phyloP scores from a whole-genome alignment of 2,329 filamentous ascomycete species.

The Paecilomyces niveus region DNA sequence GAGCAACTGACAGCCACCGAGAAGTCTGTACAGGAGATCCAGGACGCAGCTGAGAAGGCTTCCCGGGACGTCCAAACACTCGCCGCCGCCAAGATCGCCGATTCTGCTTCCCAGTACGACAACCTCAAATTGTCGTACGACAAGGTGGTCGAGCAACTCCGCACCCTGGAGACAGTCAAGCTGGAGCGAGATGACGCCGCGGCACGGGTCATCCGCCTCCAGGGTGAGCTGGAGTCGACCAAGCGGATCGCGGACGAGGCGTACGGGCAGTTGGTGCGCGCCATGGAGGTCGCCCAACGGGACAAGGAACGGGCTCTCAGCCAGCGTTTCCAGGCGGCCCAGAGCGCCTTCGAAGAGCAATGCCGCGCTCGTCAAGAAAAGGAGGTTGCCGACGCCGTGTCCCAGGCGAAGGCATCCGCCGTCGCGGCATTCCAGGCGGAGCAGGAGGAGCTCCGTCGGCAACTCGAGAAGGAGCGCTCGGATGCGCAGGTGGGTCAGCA shows the following conservation, averaged over 20 bases:
- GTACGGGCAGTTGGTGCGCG: background rate
- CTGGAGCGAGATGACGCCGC: conserved; percentile 1
- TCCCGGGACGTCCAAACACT: background rate
- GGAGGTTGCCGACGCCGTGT: background rate
- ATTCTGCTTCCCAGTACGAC: background rate
- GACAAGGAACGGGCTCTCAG: background rate
- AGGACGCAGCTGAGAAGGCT: background rate
- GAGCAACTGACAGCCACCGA: background rate
- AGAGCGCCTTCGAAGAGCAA: background rate
- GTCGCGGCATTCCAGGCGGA: background rate
- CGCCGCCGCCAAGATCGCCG: background rate
- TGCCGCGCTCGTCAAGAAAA: background rate
- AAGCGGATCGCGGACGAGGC: background rate
- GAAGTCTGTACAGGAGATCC: background rate
- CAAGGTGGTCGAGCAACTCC: background rate
- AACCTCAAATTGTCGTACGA: background rate
- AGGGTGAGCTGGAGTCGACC: background rate
- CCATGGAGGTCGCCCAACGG: background rate
- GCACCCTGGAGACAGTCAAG: background rate
- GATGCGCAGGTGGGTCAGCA: background rate
- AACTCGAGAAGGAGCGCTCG: conserved; percentile 2
- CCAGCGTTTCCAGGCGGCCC: background rate
- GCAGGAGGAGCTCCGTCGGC: background rate
- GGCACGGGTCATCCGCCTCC: background rate
- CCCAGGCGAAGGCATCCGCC: background rate